Evolutionary conservation across 345 rosid genomes (phyloP), one percentile per base, ranked within the genome.

Genomic region (Arabis alpina): DNA sequence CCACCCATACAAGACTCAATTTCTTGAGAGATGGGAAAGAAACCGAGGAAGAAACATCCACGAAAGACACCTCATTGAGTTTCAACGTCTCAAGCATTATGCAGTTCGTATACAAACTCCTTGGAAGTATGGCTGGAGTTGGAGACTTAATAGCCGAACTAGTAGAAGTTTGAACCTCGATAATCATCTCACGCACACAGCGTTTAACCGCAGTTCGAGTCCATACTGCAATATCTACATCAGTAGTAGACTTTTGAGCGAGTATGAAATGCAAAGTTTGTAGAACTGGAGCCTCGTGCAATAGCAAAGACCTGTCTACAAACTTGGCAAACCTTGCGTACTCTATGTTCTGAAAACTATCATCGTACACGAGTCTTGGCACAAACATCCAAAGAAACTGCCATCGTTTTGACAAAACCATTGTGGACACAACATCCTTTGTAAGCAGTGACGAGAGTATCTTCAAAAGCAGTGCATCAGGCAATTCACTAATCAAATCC

Each of bases 271-370:
- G 23, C 64, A 60, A 42, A 25, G 64, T 42, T 42, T 60, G 36
- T 12, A 60, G 36, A 5, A 8, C 6, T 8, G 37, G 37, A 23
- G 64, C 51, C 37, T 60, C 34, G 12, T 60, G 64, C 13, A 60
- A 30, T 42, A 42, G 13, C 64, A 60, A 60, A 42, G 19, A 60
- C n/a, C 50, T 41, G 51, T 60, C 51, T 13, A 60, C 64, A 41
- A 60, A 60, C 8, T 37, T 19, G 0, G 64, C 25, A 42, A 60
- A 60, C 64, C 6, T 43, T 14, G 51, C 65, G 41, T 4, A 4
- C 5, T 59, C 49, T 6, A 41, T 3, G 9, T 24, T 41, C 4
- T 7, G 6, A 3, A 4, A 40, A 11, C 36, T 41, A 12, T 24
- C 19, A 27, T 59, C 16, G 15, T 45, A 30, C 5, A 30, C 5